Conservation (phyloP, 164 flowering plant species). For the Macadamia integrifolia region DNA sequence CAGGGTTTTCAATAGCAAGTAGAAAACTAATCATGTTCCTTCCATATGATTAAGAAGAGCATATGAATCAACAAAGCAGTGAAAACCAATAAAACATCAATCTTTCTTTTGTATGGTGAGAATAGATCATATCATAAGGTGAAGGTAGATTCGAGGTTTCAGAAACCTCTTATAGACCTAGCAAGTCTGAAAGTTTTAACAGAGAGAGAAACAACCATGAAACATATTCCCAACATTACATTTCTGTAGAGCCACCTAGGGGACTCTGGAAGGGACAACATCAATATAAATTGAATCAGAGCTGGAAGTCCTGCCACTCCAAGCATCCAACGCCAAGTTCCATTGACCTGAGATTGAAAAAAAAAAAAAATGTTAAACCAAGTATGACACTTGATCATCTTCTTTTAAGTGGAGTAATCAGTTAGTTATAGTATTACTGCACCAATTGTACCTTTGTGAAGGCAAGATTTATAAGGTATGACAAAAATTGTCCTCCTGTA, state of each 20-base stretch:
- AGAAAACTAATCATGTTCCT: background rate
- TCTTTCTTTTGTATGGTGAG: too few relatives aligned
- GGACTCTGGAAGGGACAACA: constrained; percentile 81
- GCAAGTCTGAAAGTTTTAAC: background rate
- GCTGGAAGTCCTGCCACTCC: constrained; percentile 87
- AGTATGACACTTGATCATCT: background rate
- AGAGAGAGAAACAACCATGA: background rate
- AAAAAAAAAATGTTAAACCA: constrained; percentile 3
- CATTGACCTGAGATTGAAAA: constrained; percentile 35
- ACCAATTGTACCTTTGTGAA: constrained; percentile 49
- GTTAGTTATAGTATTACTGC: background rate
- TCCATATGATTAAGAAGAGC: too few relatives aligned
- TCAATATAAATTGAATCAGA: constrained; percentile 55
- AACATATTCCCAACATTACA: constrained; percentile 25
- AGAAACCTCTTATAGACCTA: too few relatives aligned
- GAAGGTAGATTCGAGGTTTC: too few relatives aligned
- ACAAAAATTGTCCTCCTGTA: constrained; percentile 77
- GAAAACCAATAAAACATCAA: too few relatives aligned
- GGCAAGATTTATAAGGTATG: constrained; percentile 70
- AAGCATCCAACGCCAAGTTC: constrained; percentile 96
- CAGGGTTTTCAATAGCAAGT: background rate
- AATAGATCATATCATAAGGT: too few relatives aligned
- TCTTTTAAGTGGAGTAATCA: background rate
- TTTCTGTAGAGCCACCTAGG: constrained; percentile 84
- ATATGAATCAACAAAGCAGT: too few relatives aligned